phyloP scores from a whole-genome alignment of 2,329 filamentous ascomycete genomes.

The Pyricularia sp. region DNA sequence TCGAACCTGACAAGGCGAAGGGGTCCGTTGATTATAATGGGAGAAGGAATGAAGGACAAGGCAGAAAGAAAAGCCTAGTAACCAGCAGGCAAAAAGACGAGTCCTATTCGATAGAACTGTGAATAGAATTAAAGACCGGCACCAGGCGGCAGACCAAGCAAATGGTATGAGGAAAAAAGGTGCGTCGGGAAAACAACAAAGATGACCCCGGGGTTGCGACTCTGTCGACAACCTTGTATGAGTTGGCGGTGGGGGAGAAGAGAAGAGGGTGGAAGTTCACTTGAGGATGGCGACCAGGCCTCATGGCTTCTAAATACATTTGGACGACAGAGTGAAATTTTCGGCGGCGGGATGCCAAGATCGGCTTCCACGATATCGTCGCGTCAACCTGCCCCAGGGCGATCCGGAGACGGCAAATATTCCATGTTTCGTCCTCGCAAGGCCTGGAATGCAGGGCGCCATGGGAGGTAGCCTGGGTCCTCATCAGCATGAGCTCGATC shows the following conservation, averaged over 20 bases:
- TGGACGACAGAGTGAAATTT: background rate
- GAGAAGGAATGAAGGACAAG: background rate
- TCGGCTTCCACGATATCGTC: background rate
- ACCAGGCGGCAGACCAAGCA: background rate
- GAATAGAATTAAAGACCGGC: background rate
- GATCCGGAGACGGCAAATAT: background rate
- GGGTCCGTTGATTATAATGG: background rate
- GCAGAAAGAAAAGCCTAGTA: background rate
- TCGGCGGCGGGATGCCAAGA: background rate
- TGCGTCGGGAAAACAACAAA: background rate
- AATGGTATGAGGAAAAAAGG: background rate
- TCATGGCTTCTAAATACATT: background rate
- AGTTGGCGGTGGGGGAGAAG: background rate
- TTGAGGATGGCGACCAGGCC: background rate
- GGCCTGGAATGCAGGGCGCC: background rate
- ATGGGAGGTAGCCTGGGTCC: background rate
- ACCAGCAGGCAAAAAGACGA: background rate
- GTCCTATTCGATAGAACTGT: slow-evolving; percentile 2
- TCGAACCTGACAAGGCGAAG: too few species aligned
- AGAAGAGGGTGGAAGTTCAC: background rate
- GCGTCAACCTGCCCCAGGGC: slow-evolving; percentile 1
- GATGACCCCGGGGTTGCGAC: slow-evolving; percentile 1
- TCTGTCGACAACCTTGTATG: slow-evolving; percentile 1
- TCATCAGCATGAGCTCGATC: background rate
- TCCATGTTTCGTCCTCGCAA: background rate